Evolutionary conservation across 2,329 filamentous ascomycete species (phyloP).

Genomic region (Rhynchosporium agropyri): DNA sequence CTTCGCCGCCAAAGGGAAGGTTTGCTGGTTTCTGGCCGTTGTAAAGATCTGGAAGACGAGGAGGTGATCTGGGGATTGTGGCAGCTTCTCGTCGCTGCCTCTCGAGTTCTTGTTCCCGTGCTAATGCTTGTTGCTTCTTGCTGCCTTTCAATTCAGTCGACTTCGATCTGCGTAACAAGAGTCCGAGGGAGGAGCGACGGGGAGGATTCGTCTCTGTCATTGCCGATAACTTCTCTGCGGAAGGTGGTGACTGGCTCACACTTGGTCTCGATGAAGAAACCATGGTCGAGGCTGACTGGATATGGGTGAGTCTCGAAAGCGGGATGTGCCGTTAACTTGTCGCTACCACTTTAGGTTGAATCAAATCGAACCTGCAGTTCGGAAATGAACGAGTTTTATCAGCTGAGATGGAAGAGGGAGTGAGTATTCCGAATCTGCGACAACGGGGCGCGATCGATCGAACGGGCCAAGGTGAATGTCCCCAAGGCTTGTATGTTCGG

Average conservation of each 20-base stretch:
- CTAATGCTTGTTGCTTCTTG: slow-evolving; percentile 58
- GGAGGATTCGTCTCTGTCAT: slow-evolving; percentile 42
- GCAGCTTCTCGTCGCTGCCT: slow-evolving; percentile 58
- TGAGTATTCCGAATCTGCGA: slow-evolving; percentile 9
- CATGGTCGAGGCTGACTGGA: slow-evolving; percentile 34
- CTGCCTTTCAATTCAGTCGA: slow-evolving; percentile 65
- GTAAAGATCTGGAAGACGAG: slow-evolving; percentile 56
- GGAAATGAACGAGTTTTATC: background rate
- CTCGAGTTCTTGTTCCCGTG: slow-evolving; percentile 53
- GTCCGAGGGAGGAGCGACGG: slow-evolving; percentile 55
- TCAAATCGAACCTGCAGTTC: slow-evolving; percentile 7
- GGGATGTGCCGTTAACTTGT: slow-evolving; percentile 28
- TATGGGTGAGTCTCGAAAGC: slow-evolving; percentile 32
- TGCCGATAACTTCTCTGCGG: slow-evolving; percentile 41
- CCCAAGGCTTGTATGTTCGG: slow-evolving; percentile 4
- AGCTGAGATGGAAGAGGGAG: background rate
- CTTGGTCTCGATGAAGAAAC: slow-evolving; percentile 43
- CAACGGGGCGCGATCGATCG: background rate
- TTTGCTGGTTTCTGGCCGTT: slow-evolving; percentile 42
- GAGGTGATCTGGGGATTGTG: slow-evolving; percentile 59
- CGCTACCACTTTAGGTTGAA: slow-evolving; percentile 1
- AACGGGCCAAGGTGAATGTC: slow-evolving; percentile 2
- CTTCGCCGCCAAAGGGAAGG: slow-evolving; percentile 58
- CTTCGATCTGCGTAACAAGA: slow-evolving; percentile 69
- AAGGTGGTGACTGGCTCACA: slow-evolving; percentile 39